Conservation (phyloP, 768 basidiomycete genomes). For the Agrocybe praecox region DNA sequence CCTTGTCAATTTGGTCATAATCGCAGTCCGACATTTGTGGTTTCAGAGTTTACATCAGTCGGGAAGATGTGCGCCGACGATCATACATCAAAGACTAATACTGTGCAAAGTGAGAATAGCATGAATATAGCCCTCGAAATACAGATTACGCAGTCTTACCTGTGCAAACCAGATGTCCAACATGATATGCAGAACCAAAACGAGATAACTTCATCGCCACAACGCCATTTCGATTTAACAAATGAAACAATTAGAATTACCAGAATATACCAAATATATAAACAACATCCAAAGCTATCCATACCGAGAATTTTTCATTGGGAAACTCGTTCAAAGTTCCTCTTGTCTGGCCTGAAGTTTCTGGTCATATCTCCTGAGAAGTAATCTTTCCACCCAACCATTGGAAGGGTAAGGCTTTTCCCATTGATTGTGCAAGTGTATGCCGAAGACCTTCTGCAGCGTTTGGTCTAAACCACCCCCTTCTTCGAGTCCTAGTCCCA, state of each 20-base stretch:
- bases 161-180: too few relatives aligned
- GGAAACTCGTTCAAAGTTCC: slow-evolving; percentile 4
- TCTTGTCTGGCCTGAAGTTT: slow-evolving; percentile 23
- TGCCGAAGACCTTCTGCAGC: slow-evolving; percentile 75
- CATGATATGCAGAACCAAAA: too few relatives aligned
- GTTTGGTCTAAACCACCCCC: slow-evolving; percentile 66
- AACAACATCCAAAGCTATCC: slow-evolving; percentile 12
- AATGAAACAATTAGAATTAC: background rate
- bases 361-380: slow-evolving; percentile 65
- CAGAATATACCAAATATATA: background rate
- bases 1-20: too few relatives aligned
- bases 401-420: slow-evolving; percentile 77
- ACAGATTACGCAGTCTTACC: too few relatives aligned
- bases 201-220: too few relatives aligned
- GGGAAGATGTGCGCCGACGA: too few relatives aligned
- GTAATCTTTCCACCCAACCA: slow-evolving; percentile 87
- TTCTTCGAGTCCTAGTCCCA: slow-evolving; percentile 59
- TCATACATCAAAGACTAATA: too few relatives aligned
- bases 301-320: slow-evolving; percentile 1
- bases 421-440: slow-evolving; percentile 98
- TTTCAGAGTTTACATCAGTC: too few relatives aligned
- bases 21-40: too few relatives aligned
- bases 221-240: too few relatives aligned
- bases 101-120: too few relatives aligned
- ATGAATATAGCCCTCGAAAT: too few relatives aligned